A percentile compares a stretch with the other conserved stretches of the same genome.
Conservation (phyloP, 2,329 filamentous ascomycete species). For the Exophiala oligosperma region DNA sequence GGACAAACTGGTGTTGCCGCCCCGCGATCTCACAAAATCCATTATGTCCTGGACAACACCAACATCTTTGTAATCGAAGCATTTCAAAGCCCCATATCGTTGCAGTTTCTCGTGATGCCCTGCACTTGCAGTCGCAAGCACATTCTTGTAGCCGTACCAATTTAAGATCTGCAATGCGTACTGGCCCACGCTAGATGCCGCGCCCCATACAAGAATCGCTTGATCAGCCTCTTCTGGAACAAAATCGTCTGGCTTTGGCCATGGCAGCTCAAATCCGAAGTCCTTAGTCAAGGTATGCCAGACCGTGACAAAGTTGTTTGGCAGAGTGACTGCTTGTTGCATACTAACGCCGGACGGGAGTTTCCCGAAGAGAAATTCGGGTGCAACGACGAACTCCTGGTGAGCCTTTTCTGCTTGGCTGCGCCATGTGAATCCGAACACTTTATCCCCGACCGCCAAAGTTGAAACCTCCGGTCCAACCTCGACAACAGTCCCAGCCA, state of each 20-base stretch:
- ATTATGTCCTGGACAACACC: constrained; percentile 26
- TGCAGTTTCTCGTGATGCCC: constrained; percentile 34
- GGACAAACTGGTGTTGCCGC: constrained; percentile 43
- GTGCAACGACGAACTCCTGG: constrained; percentile 57
- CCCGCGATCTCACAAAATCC: constrained; percentile 25
- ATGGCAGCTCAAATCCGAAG: constrained; percentile 56
- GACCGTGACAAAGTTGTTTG: constrained; percentile 60
- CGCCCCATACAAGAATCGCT: constrained; percentile 39
- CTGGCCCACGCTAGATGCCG: constrained; percentile 38
- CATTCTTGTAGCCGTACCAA: constrained; percentile 36
- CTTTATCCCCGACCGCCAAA: constrained; percentile 55
- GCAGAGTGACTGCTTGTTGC: constrained; percentile 53
- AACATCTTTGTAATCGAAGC: constrained; percentile 35
- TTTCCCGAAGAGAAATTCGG: constrained; percentile 51
- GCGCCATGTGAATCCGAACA: constrained; percentile 57
- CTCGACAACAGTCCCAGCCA: constrained; percentile 55
- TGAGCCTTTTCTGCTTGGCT: constrained; percentile 51
- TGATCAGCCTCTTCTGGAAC: constrained; percentile 35
- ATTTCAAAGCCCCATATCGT: constrained; percentile 32
- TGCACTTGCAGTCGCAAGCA: constrained; percentile 36
- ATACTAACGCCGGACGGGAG: constrained; percentile 46
- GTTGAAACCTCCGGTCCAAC: constrained; percentile 47
- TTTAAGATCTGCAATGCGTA: constrained; percentile 38
- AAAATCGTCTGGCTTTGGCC: constrained; percentile 53
- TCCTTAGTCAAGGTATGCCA: constrained; percentile 57